phyloP scores from a whole-genome alignment of 345 rosid species.

The Lepidium didymum region DNA sequence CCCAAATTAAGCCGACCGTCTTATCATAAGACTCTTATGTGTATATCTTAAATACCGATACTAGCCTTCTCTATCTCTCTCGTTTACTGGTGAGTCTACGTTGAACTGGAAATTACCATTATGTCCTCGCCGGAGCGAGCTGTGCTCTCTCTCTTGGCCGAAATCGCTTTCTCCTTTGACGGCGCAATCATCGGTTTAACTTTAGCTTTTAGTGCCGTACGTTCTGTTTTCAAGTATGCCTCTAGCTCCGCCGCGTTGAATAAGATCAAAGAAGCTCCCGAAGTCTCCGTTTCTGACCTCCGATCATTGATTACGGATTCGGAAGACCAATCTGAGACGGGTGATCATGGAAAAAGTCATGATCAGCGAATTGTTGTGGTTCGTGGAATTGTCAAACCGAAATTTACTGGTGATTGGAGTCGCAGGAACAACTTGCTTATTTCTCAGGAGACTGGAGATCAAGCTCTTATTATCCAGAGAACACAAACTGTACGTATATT shows the following conservation, averaged over 20 bases:
- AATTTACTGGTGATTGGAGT: constrained; percentile 35
- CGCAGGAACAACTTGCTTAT: constrained; percentile 39
- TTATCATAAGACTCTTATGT: too few species aligned
- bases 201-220: constrained; percentile 60
- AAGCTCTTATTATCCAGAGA: constrained; percentile 76
- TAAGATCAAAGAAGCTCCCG: constrained; percentile 46
- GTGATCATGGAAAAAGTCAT: neutral
- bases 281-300: constrained; percentile 53
- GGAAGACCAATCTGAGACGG: constrained; percentile 11
- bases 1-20: neutral
- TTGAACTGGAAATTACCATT: neutral
- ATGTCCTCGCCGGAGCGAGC: constrained; percentile 83
- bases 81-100: neutral
- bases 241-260: constrained; percentile 50
- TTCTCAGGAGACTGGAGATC: constrained; percentile 69
- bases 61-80: neutral
- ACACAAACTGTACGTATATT: constrained; percentile 55
- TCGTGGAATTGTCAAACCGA: constrained; percentile 59
- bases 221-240: constrained; percentile 40
- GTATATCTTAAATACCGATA: neutral
- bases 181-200: constrained; percentile 78
- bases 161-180: constrained; percentile 72
- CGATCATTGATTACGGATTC: constrained; percentile 40
- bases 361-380: constrained; percentile 47
- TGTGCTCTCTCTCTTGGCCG: constrained; percentile 40